A percentile compares a stretch with the other conserved stretches of the same genome.
phyloP scores from a whole-genome alignment of 192 early-diverging fungal genomes.

The Rhizophagus prolifer region DNA sequence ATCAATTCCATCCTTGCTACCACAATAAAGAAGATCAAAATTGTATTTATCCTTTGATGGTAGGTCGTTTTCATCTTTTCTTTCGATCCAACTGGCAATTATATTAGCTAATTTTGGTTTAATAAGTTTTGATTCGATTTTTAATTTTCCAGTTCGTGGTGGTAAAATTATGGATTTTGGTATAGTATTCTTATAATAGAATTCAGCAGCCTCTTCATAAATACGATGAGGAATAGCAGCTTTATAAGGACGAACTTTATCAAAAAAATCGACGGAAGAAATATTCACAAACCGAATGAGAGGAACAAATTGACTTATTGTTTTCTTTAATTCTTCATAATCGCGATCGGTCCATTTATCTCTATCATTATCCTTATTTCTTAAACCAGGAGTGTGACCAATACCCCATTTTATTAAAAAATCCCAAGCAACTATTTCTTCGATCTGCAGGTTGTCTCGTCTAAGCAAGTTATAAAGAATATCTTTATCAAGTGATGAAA shows the following conservation, averaged over 20 bases:
- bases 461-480: too few species aligned
- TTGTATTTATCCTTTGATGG: neutral
- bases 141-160: too few species aligned
- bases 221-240: neutral
- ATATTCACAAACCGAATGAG: neutral
- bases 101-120: neutral
- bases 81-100: constrained; percentile 4
- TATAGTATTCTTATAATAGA: neutral
- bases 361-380: neutral
- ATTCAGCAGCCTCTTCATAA: neutral
- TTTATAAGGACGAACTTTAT: neutral
- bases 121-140: neutral
- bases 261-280: too few species aligned
- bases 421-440: constrained; percentile 21
- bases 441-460: neutral
- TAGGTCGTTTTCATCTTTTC: neutral
- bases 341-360: too few species aligned
- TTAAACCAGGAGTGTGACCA: neutral
- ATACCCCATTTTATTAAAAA: constrained; percentile 19
- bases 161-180: neutral
- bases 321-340: neutral
- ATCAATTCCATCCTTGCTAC: neutral
- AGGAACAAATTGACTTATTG: neutral
- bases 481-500: neutral
- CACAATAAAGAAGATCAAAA: constrained; percentile 9